These are phyloP conservation scores for Aspergillus spinulosporus DNA, from an alignment of 2,329 filamentous ascomycete species.

Conservation along the genomic window DNA sequence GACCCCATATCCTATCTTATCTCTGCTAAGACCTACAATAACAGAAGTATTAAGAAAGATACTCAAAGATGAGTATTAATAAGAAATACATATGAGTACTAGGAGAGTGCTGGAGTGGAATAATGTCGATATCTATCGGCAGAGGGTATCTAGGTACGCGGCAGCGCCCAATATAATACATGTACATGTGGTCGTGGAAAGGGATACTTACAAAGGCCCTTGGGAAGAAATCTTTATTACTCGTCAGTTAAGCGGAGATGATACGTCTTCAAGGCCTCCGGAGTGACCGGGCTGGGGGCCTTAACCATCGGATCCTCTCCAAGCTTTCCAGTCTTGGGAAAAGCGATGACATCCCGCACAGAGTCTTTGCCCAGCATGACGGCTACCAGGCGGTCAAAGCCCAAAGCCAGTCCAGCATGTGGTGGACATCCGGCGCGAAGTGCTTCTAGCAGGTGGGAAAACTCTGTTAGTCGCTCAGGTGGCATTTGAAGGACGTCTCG, in stretches of 20 bases:
- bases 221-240: not conserved
- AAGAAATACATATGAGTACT: not conserved
- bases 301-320: slow-evolving; percentile 82
- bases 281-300: slow-evolving; percentile 69
- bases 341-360: slow-evolving; percentile 91
- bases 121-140: not conserved
- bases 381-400: slow-evolving; percentile 83
- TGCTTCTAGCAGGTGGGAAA: slow-evolving; percentile 80
- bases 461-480: slow-evolving; percentile 70
- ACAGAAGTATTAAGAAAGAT: too few species aligned
- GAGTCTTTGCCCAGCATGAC: slow-evolving; percentile 74
- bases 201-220: not conserved
- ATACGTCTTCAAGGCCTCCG: slow-evolving; percentile 61
- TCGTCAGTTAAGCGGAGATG: slow-evolving; percentile 49
- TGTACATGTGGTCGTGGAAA: not conserved
- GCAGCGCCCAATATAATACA: not conserved
- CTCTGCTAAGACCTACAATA: too few species aligned
- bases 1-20: too few species aligned
- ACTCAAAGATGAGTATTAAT: too few species aligned
- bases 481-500: slow-evolving; percentile 79
- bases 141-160: not conserved
- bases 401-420: slow-evolving; percentile 88
- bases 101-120: not conserved
- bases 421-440: slow-evolving; percentile 85
- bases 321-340: slow-evolving; percentile 89